These are phyloP conservation scores for Hydrangea macrophylla DNA, from an alignment of 148 eudicot genomes.

Conservation along the genomic window DNA sequence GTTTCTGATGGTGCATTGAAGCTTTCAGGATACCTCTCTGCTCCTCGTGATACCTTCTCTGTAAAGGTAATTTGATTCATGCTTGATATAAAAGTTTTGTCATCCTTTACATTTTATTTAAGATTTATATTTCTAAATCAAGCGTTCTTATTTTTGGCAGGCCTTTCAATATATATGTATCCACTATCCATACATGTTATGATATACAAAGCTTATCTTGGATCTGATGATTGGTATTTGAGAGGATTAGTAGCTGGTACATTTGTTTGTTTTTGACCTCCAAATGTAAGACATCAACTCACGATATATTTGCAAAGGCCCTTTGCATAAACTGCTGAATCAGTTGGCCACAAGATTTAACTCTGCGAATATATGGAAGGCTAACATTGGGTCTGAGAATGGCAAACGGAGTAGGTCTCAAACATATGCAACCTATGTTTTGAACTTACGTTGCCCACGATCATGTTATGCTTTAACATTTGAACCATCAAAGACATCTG, in stretches of 20 bases:
- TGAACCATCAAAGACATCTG: constrained; percentile 67
- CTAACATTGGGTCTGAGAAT: constrained; percentile 20
- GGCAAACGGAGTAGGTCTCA: constrained; percentile 52
- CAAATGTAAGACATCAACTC: constrained; percentile 70
- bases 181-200: constrained; percentile 31
- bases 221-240: constrained; percentile 6
- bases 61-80: constrained; percentile 50
- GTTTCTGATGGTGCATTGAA: constrained; percentile 55
- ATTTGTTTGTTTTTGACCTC: constrained; percentile 35
- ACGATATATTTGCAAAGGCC: constrained; percentile 70
- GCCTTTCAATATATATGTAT: constrained; percentile 90
- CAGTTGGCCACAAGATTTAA: constrained; percentile 50
- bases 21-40: constrained; percentile 75
- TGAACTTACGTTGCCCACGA: constrained; percentile 72
- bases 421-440: constrained; percentile 48
- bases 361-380: constrained; percentile 39
- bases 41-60: constrained; percentile 42
- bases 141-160: constrained; percentile 46
- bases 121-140: constrained; percentile 9
- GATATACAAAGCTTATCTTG: background rate
- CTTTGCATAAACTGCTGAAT: constrained; percentile 77
- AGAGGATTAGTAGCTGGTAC: constrained; percentile 9
- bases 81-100: background rate
- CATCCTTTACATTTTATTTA: constrained; percentile 13
- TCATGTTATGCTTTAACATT: constrained; percentile 58